Percentiles rank a stretch among this genome's conserved stretches.
Conservation (phyloP, 345 rosid species). For the Arabis hirsuta region DNA sequence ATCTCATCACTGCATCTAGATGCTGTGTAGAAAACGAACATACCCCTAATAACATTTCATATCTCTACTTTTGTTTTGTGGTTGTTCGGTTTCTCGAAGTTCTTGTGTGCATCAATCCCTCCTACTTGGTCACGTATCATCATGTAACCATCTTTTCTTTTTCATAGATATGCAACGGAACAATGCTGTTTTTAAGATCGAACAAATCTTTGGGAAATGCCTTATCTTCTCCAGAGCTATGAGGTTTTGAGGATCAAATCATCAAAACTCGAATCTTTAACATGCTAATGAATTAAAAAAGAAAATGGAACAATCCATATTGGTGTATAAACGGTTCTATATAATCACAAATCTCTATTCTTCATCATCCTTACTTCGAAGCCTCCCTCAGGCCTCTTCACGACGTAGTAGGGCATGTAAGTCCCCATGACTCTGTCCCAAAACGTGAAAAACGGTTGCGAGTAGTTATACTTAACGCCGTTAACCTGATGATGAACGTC, state of each 20-base stretch:
- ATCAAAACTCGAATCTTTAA: too few relatives aligned
- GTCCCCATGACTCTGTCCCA: slow-evolving; percentile 80
- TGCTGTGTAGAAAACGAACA: too few relatives aligned
- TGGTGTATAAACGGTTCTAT: too few relatives aligned
- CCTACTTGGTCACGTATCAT: slow-evolving; percentile 6
- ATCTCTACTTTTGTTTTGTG: not conserved
- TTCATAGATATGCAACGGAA: slow-evolving; percentile 1
- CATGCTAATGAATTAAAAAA: too few relatives aligned
- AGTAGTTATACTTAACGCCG: slow-evolving; percentile 70
- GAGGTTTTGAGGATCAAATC: too few relatives aligned
- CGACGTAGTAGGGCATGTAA: not conserved
- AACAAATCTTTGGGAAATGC: not conserved
- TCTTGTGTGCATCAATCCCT: slow-evolving; percentile 4
- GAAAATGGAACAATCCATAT: too few relatives aligned
- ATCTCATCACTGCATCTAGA: too few relatives aligned
- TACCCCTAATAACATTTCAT: slow-evolving; percentile 8
- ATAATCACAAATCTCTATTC: not conserved
- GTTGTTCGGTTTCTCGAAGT: slow-evolving; percentile 1
- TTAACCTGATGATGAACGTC: slow-evolving; percentile 78
- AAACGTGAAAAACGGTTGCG: slow-evolving; percentile 80
- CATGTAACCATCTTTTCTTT: slow-evolving; percentile 1
- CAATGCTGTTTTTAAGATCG: not conserved
- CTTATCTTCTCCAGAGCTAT: not conserved
- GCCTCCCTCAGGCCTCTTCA: too few relatives aligned
- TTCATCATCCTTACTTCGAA: slow-evolving; percentile 66